Conservation (phyloP, 192 early-diverging fungal genomes). For the Backusella macrospora region DNA sequence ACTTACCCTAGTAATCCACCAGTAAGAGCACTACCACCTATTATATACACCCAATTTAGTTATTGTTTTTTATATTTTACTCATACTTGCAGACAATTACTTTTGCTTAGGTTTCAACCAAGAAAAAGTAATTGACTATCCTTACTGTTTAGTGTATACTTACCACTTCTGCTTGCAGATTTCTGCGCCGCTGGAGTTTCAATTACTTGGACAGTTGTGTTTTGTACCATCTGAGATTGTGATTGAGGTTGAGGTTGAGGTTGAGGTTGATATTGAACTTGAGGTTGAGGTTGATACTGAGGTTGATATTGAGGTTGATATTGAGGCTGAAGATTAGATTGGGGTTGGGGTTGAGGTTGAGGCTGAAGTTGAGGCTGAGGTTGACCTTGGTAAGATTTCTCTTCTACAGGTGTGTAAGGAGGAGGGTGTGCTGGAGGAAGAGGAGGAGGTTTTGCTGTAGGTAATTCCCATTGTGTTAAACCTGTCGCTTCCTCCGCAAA, state of each 20-base stretch:
- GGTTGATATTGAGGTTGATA: not conserved
- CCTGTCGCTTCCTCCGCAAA: conserved; percentile 24
- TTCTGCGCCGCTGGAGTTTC: not conserved
- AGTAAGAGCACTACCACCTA: not conserved
- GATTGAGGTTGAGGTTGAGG: not conserved
- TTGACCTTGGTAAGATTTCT: not conserved
- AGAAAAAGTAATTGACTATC: too few species aligned
- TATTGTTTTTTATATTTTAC: not conserved
- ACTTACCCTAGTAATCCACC: conserved; percentile 23
- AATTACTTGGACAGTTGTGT: not conserved
- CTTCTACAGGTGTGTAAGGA: too few species aligned
- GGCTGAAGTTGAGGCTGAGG: not conserved
- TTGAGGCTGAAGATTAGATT: too few species aligned
- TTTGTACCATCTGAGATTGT: not conserved
- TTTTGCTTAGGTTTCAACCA: too few species aligned
- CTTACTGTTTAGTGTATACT: not conserved
- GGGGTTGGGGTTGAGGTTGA: not conserved
- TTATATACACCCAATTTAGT: too few species aligned
- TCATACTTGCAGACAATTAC: not conserved
- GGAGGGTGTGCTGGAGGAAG: not conserved
- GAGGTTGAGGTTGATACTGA: not conserved
- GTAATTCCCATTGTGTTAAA: conserved; percentile 30
- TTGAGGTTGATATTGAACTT: not conserved
- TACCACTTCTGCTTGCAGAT: not conserved
- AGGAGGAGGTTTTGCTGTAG: not conserved